Evolutionary conservation across 2,329 filamentous ascomycete species (phyloP).

Genomic region (Emericellopsis atlantica): DNA sequence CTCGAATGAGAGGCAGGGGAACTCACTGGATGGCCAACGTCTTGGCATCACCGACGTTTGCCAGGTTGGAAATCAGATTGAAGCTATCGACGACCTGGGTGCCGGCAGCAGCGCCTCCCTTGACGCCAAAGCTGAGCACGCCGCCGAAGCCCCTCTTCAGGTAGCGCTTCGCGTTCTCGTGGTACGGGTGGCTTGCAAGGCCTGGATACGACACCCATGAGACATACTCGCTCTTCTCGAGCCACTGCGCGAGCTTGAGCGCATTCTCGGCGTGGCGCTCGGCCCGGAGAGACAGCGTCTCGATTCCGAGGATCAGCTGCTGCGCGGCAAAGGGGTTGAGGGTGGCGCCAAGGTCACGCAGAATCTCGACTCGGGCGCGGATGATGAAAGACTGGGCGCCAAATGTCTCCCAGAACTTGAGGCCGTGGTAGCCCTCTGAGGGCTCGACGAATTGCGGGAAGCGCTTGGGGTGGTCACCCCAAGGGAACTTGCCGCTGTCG

Average conservation of each 20-base stretch:
- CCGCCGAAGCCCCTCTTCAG: constrained; percentile 75
- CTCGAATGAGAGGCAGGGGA: neutral
- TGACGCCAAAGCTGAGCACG: constrained; percentile 86
- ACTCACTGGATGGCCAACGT: constrained; percentile 72
- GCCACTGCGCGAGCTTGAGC: constrained; percentile 64
- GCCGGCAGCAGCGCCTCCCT: constrained; percentile 74
- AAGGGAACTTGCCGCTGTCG: constrained; percentile 87
- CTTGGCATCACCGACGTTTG: constrained; percentile 94
- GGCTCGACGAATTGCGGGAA: constrained; percentile 93
- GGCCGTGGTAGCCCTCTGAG: constrained; percentile 77
- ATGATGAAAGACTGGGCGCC: constrained; percentile 73
- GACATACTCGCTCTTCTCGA: constrained; percentile 74
- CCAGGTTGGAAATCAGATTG: constrained; percentile 89
- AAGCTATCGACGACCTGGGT: constrained; percentile 86
- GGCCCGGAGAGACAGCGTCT: constrained; percentile 77
- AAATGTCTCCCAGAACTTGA: constrained; percentile 92
- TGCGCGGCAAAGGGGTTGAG: constrained; percentile 89
- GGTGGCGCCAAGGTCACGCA: constrained; percentile 72
- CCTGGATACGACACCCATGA: constrained; percentile 93
- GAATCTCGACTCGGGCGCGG: constrained; percentile 75
- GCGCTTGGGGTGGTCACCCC: constrained; percentile 69
- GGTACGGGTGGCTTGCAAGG: constrained; percentile 67
- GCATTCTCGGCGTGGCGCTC: constrained; percentile 84
- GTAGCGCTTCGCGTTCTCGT: constrained; percentile 77
- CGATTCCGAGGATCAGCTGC: constrained; percentile 77